Evolutionary conservation across 345 rosid genomes (phyloP), one percentile per base, ranked within the genome.

Genomic region (Linum lewisii): DNA sequence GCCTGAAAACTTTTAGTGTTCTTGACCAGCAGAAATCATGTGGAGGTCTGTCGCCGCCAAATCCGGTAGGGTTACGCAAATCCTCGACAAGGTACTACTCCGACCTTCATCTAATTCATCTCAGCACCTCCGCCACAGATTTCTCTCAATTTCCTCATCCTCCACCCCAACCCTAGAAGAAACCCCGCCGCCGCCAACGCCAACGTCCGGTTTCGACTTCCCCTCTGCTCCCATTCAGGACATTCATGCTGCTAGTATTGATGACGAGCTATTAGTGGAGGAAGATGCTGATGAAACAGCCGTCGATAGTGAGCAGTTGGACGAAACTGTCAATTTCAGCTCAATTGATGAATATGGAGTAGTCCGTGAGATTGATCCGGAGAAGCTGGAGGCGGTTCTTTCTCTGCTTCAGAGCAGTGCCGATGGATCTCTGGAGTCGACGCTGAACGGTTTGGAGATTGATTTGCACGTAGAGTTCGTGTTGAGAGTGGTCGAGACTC

Each of bases 391-490:
- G 63, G 70, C 62, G 58, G 72, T 91, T 63, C 45, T 91, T 57
- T 79, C 84, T 62, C 75, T 91, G 65, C 74, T 88, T 65, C 85
- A 81, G 61, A 80, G 90, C 58, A 75, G 71, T 22, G 61, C 57
- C n/a, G 96, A 83, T 8, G 85, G 72, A 11, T 79, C 88, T 5
- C 59, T 88, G 51, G 86, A 79, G 67, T 73, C 82, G 4, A 78
- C 60, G 50, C 81, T 91, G 57, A 79, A 80, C 63, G 25, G 51
- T 2, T 60, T 85, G 34, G 65, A 61, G 63, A 20, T 88, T 51
- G 68, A 61, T 59, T 74, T 84, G 57, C 71, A 62, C 42, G 77
- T 77, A 52, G 81, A 74, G 21, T 77, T 88, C 70, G 78, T 84
- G 53, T 34, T 70, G 2, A 78, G 64, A 68, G 90, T 86, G 62